Evolutionary conservation across 441 rosid genomes (phyloP).

Genomic region (Bocquillonia castaneifolia): DNA sequence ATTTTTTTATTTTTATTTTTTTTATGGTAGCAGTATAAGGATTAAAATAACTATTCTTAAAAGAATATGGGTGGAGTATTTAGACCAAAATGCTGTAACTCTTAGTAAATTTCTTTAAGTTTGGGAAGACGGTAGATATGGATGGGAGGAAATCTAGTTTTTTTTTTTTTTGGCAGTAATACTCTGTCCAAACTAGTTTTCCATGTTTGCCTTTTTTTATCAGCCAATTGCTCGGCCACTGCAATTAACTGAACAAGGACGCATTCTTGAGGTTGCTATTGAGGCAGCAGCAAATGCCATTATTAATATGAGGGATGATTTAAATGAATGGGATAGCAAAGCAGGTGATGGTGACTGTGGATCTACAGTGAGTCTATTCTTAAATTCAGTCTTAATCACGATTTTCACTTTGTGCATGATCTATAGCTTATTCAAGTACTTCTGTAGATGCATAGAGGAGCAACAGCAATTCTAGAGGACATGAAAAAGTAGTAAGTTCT

Average conservation of each 20-base stretch:
- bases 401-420: slow-evolving; percentile 15
- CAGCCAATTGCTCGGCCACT: slow-evolving; percentile 65
- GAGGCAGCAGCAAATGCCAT: slow-evolving; percentile 79
- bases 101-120: neutral
- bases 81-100: neutral
- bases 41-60: neutral
- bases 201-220: slow-evolving; percentile 28
- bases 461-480: slow-evolving; percentile 78
- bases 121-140: neutral
- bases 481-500: slow-evolving; percentile 66
- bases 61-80: neutral
- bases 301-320: slow-evolving; percentile 51
- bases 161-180: too few species aligned
- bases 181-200: slow-evolving; percentile 12
- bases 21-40: neutral
- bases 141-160: neutral
- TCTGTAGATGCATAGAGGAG: slow-evolving; percentile 81
- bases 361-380: slow-evolving; percentile 66
- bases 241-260: slow-evolving; percentile 64
- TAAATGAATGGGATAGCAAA: slow-evolving; percentile 94
- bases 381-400: slow-evolving; percentile 12
- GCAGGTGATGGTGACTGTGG: slow-evolving; percentile 99
- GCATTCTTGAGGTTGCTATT: slow-evolving; percentile 69
- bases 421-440: slow-evolving; percentile 19
- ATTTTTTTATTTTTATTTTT: neutral